Conservation (phyloP, 164 flowering plant genomes). For the Vitis riparia region DNA sequence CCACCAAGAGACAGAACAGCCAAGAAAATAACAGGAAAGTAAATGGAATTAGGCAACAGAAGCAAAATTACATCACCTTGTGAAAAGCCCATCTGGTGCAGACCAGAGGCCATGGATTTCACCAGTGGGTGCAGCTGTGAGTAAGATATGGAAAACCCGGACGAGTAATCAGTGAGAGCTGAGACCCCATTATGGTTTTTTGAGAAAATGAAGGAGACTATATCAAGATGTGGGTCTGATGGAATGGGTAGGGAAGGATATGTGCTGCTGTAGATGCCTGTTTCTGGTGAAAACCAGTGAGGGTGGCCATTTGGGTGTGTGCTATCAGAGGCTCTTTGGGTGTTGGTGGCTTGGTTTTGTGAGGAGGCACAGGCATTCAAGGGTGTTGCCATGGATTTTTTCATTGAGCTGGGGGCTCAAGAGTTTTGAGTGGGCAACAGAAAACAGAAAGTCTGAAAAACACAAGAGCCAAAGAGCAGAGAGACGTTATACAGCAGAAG, state of each 20-base stretch:
- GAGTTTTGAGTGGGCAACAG: no score
- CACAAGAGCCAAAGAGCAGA: no score
- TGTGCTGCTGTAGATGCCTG: constrained; percentile 61
- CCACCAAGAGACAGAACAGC: constrained; percentile 64
- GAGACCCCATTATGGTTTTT: constrained; percentile 38
- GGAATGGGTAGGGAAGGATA: constrained; percentile 46
- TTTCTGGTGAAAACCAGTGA: constrained; percentile 52
- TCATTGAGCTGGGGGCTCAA: no score
- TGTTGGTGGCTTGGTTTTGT: background rate
- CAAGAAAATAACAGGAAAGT: constrained; percentile 59
- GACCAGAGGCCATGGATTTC: constrained; percentile 60
- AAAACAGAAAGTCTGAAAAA: no score
- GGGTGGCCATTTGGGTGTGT: background rate
- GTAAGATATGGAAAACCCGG: constrained; percentile 64
- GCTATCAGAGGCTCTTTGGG: background rate
- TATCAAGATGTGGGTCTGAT: constrained; percentile 49
- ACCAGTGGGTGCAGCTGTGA: constrained; percentile 44
- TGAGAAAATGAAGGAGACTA: constrained; percentile 67
- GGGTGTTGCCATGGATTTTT: no score
- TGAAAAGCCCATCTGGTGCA: constrained; percentile 46
- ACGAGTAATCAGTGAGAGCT: constrained; percentile 65
- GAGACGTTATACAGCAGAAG: no score
- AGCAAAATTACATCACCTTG: constrained; percentile 70
- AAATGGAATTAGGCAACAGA: constrained; percentile 59
- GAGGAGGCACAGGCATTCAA: no score